Conservation (phyloP, 2,329 filamentous ascomycete genomes). For the Microcyclosporella mali region DNA sequence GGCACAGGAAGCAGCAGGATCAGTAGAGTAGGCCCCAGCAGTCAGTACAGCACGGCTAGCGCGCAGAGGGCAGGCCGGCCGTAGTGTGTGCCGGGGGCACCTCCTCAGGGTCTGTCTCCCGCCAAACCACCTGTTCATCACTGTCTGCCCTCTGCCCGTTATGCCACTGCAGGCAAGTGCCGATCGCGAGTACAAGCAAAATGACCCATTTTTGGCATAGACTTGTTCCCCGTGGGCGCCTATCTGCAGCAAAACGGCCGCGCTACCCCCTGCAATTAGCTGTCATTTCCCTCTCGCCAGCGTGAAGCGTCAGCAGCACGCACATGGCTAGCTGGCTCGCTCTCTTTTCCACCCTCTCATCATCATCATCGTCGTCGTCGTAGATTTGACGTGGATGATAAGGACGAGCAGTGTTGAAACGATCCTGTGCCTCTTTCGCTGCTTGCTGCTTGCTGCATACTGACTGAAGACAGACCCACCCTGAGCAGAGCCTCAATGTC, state of each 20-base stretch:
- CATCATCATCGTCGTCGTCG: too few species aligned
- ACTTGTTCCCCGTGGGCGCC: background rate
- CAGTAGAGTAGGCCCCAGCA: constrained; percentile 6
- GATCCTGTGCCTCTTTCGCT: too few species aligned
- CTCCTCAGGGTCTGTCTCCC: constrained; percentile 13
- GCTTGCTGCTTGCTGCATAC: too few species aligned
- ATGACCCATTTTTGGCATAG: constrained; percentile 1
- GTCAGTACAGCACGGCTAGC: constrained; percentile 6
- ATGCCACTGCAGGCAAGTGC: background rate
- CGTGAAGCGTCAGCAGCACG: background rate
- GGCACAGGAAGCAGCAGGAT: constrained; percentile 4
- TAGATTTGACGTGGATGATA: too few species aligned
- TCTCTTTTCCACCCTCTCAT: too few species aligned
- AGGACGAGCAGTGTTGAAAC: background rate
- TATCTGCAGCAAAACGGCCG: background rate
- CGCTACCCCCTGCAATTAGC: constrained; percentile 4
- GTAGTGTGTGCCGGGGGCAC: too few species aligned
- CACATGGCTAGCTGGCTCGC: background rate
- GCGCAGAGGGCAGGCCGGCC: constrained; percentile 14
- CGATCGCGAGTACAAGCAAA: background rate
- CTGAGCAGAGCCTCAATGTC: too few species aligned
- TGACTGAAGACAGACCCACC: too few species aligned
- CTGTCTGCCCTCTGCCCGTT: constrained; percentile 7
- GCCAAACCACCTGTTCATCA: background rate
- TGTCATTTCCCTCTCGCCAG: constrained; percentile 1